Conservation (phyloP, 148 eudicot species). For the Vaccinium myrtillus region DNA sequence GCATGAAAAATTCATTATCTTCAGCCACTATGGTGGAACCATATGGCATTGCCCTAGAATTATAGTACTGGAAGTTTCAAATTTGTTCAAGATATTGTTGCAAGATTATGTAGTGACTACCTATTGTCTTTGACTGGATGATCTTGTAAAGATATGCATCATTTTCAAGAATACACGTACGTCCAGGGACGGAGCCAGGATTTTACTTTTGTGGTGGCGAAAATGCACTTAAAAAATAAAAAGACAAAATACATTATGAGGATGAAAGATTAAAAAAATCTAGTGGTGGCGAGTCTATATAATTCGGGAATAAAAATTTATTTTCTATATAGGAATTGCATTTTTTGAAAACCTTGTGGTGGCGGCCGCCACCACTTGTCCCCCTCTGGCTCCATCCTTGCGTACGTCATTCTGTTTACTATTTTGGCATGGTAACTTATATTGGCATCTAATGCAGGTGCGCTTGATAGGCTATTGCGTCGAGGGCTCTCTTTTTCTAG, state of each 20-base stretch:
- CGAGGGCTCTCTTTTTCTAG: constrained; percentile 76
- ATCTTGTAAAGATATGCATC: neutral
- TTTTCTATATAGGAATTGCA: too few relatives aligned
- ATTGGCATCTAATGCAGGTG: constrained; percentile 43
- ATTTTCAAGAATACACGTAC: neutral
- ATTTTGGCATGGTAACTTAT: constrained; percentile 5
- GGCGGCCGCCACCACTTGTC: too few relatives aligned
- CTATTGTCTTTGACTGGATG: neutral
- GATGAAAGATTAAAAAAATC: too few relatives aligned
- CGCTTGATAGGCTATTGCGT: constrained; percentile 90
- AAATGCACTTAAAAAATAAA: too few relatives aligned
- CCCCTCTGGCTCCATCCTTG: too few relatives aligned
- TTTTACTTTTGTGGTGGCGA: too few relatives aligned
- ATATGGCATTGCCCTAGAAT: neutral
- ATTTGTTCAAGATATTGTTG: neutral
- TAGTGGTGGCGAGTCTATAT: too few relatives aligned
- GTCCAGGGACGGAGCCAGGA: too few relatives aligned
- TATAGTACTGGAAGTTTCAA: neutral
- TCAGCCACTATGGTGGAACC: neutral
- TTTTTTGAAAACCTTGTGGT: too few relatives aligned
- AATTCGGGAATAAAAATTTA: too few relatives aligned
- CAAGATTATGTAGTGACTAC: neutral
- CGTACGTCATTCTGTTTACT: neutral
- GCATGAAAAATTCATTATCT: neutral
- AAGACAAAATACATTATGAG: too few relatives aligned